Evolutionary conservation across 768 basidiomycete species (phyloP).

Genomic region (Boletellus emodensis): DNA sequence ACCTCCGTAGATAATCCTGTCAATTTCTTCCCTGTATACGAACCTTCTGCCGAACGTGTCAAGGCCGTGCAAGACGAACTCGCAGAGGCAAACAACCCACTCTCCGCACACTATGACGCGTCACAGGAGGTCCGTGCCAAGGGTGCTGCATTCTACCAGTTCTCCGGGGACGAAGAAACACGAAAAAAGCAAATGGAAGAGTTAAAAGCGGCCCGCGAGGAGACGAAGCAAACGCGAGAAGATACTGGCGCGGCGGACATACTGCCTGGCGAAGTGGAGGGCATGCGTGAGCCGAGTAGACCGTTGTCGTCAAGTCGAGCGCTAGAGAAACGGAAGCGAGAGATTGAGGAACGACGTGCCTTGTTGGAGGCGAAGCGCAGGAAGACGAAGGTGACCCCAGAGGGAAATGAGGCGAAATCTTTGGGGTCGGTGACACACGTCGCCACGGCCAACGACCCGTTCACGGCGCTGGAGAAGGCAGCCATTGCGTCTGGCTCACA

Average conservation of each 20-base stretch:
- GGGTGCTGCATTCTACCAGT: slow-evolving; percentile 91
- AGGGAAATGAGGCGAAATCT: slow-evolving; percentile 1
- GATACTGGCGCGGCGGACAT: slow-evolving; percentile 60
- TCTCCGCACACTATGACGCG: slow-evolving; percentile 79
- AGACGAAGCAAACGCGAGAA: slow-evolving; percentile 62
- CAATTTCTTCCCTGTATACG: slow-evolving; percentile 84
- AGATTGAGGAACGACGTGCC: slow-evolving; percentile 61
- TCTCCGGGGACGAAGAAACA: slow-evolving; percentile 80
- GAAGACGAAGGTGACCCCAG: slow-evolving; percentile 38
- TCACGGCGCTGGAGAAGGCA: slow-evolving; percentile 45
- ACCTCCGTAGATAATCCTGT: slow-evolving; percentile 64
- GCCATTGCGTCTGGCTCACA: slow-evolving; percentile 14
- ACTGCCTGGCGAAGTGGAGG: slow-evolving; percentile 71
- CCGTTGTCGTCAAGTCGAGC: slow-evolving; percentile 43
- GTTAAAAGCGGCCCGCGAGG: slow-evolving; percentile 58
- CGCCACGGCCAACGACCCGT: slow-evolving; percentile 41
- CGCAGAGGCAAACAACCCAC: slow-evolving; percentile 65
- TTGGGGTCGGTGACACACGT: slow-evolving; percentile 2
- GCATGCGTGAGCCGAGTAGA: slow-evolving; percentile 49
- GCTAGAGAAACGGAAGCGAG: slow-evolving; percentile 66
- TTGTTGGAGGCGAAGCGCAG: slow-evolving; percentile 64
- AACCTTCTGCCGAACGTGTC: slow-evolving; percentile 75
- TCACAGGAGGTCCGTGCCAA: slow-evolving; percentile 77
- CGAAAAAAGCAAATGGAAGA: slow-evolving; percentile 81
- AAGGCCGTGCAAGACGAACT: slow-evolving; percentile 69